Base-by-base conservation (phyloP, 2,329 filamentous ascomycete genomes). In the Talaromyces amestolkiae region DNA sequence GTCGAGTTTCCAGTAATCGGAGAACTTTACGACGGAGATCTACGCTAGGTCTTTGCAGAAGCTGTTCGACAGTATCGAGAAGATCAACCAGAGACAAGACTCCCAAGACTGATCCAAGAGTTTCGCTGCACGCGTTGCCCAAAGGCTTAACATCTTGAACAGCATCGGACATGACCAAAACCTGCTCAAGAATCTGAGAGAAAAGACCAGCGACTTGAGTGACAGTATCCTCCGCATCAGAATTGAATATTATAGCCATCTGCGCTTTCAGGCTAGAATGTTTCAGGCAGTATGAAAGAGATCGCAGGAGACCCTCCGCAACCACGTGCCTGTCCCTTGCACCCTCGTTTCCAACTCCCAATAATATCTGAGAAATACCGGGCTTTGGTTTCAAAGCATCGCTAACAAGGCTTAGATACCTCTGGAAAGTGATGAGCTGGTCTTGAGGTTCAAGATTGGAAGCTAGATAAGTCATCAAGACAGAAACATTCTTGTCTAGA, bases 41-140 rank as follows among this genome's bases (percentile, higher is more conserved):
- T 70, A 91, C 85, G 69, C 92, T 89, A 6, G 91, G 87, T 58
- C 89, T 87, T 69, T 91, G 86, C 41, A 98, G 86, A 35, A 99
- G 83, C 33, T 88, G 87, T 74, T 96, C 91, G 47, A 96, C 90
- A 10, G 93, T 91, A 75, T 92, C 91, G 76, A 98, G 88, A 76
- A 98, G 95, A 78, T 97, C 92, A 61, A 88, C 85, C 3, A 94
- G 93, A 0, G 93, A 94, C 49, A 97, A 84, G 7, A 97, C 85
- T 68, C 91, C 90, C 60, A 99, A 84, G n/a, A 96, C 82, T 68
- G 90, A 90, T 19, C 91, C 88, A 58, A 98, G 83, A 1, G 92
- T 86, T 65, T 91, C 87, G 45, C 90, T 89, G 72, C 82, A 82
- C 27, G 79, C 79, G 58, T 74, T 73, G 67, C 74, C 76, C 61